Evolutionary conservation across 1,284 basidiomycete species (phyloP).

Genomic region (Fomitopsis palustris): DNA sequence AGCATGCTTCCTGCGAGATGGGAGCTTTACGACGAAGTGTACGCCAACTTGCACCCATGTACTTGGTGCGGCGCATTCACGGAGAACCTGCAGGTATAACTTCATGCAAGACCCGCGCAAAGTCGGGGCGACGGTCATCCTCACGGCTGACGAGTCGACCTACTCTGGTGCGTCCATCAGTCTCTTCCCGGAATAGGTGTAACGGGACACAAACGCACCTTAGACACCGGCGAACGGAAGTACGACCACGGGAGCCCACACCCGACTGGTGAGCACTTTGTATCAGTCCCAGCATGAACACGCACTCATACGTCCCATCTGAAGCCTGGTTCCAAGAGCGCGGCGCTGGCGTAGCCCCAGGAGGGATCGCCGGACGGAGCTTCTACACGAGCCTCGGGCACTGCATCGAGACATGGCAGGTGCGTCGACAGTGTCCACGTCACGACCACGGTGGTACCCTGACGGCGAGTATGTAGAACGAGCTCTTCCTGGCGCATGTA

Average conservation of each 20-base stretch:
- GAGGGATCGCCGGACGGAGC: constrained; percentile 60
- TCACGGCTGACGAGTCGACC: constrained; percentile 67
- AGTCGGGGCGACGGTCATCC: constrained; percentile 61
- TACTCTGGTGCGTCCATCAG: constrained; percentile 45
- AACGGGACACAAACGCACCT: background rate
- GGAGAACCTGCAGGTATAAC: constrained; percentile 52
- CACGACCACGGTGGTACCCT: constrained; percentile 11
- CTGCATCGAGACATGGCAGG: constrained; percentile 66
- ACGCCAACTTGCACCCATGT: constrained; percentile 4
- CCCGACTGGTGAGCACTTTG: constrained; percentile 44
- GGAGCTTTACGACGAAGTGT: constrained; percentile 64
- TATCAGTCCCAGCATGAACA: background rate
- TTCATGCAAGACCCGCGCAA: constrained; percentile 73
- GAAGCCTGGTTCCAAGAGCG: constrained; percentile 78
- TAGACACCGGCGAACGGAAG: constrained; percentile 47
- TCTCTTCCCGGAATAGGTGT: constrained; percentile 2
- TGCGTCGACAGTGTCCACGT: constrained; percentile 22
- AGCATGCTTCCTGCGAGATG: constrained; percentile 60
- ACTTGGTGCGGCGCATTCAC: background rate
- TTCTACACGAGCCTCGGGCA: constrained; percentile 83
- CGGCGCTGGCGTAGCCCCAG: constrained; percentile 51
- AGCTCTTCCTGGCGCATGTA: constrained; percentile 65
- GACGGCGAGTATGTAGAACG: constrained; percentile 36
- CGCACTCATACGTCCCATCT: background rate
- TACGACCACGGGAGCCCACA: constrained; percentile 63